Percentiles rank a stretch among this genome's conserved stretches.
Evolutionary conservation across 2,329 filamentous ascomycete species (phyloP).

Genomic region (Cladosporium cucumerinum): DNA sequence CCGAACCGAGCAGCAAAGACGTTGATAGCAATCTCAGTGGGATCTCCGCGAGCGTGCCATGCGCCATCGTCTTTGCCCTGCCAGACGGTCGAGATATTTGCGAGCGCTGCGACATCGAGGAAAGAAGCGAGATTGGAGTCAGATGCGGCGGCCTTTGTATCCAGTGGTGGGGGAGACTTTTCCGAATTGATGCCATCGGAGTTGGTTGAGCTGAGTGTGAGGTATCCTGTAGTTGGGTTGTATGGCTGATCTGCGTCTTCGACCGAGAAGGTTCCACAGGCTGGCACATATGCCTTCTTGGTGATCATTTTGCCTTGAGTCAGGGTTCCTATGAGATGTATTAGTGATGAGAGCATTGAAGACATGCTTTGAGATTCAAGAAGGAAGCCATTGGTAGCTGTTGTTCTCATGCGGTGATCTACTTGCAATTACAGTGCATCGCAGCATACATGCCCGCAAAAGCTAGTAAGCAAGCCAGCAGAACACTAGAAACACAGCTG

Average conservation of each 20-base stretch:
- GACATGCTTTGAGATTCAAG: neutral
- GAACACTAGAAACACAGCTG: neutral
- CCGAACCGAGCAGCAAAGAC: conserved; percentile 67
- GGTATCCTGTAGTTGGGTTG: conserved; percentile 60
- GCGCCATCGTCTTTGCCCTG: conserved; percentile 49
- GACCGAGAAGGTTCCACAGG: conserved; percentile 58
- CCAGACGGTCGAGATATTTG: conserved; percentile 63
- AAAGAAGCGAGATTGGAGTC: conserved; percentile 9
- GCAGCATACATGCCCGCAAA: neutral
- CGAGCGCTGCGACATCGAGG: conserved; percentile 54
- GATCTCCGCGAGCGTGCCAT: conserved; percentile 64
- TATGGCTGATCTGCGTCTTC: conserved; percentile 55
- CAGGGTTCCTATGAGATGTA: conserved; percentile 42
- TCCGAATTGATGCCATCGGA: neutral
- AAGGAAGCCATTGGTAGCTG: neutral
- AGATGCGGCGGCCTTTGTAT: neutral
- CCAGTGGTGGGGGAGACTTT: neutral
- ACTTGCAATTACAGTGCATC: neutral
- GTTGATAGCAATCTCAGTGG: conserved; percentile 71
- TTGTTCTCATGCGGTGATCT: neutral
- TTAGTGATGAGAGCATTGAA: neutral
- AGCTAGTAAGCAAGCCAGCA: neutral
- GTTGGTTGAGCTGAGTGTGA: conserved; percentile 36
- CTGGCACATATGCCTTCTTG: conserved; percentile 60
- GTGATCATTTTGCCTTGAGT: conserved; percentile 59